phyloP scores from a whole-genome alignment of 2,329 filamentous ascomycete species.

The Alternaria angustiovoidea region DNA sequence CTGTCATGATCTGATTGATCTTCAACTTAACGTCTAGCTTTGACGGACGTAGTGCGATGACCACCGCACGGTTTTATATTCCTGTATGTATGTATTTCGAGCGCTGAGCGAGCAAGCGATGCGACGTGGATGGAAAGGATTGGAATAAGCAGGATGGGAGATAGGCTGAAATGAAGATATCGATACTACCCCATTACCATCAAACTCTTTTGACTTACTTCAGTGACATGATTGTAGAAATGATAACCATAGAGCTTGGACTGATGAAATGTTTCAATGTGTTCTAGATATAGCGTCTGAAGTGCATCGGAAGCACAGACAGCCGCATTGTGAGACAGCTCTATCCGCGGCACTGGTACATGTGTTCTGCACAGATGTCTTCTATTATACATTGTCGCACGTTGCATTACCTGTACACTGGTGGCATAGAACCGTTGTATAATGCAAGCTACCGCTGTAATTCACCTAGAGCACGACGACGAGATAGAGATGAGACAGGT shows the following conservation, averaged over 20 bases:
- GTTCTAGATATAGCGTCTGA: background rate
- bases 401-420: background rate
- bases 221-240: background rate
- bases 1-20: constrained; percentile 3
- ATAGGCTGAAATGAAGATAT: constrained; percentile 6
- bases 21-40: constrained; percentile 8
- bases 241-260: background rate
- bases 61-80: constrained; percentile 9
- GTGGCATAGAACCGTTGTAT: background rate
- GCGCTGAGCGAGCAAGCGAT: constrained; percentile 4
- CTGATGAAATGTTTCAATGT: background rate
- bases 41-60: constrained; percentile 11
- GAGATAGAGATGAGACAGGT: background rate
- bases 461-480: background rate
- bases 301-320: background rate
- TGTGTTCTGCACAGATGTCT: background rate
- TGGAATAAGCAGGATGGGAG: background rate
- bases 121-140: background rate
- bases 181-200: constrained; percentile 1
- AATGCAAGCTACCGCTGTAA: constrained; percentile 2
- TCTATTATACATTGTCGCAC: background rate
- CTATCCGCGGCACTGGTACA: background rate
- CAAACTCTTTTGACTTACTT: background rate
- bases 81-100: constrained; percentile 13
- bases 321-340: background rate